phyloP scores from a whole-genome alignment of 208 protist species.

The Crithidia fasciculata region DNA sequence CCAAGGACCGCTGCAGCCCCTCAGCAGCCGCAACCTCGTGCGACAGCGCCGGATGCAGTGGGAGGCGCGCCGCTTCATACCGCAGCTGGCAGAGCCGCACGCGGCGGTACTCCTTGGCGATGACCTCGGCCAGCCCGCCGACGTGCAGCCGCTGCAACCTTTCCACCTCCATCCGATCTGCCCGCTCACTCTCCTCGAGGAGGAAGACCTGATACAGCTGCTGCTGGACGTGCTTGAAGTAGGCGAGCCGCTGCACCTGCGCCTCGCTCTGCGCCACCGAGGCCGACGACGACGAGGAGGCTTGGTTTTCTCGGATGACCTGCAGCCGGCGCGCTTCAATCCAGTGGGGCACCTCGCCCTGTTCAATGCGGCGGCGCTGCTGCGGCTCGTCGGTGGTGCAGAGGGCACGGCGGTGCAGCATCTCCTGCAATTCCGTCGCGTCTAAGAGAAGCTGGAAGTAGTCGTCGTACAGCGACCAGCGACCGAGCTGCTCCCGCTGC shows the following conservation, averaged over 20 bases:
- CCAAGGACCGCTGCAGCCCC: constrained; percentile 24
- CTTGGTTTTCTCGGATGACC: constrained; percentile 27
- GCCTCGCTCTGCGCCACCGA: constrained; percentile 17
- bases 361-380: constrained; percentile 13
- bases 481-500: constrained; percentile 13
- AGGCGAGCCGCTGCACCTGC: constrained; percentile 17
- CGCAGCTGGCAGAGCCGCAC: constrained; percentile 26
- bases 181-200: constrained; percentile 25
- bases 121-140: constrained; percentile 19
- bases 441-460: constrained; percentile 21
- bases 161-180: constrained; percentile 30
- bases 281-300: background rate
- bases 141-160: constrained; percentile 34
- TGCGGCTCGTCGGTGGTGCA: constrained; percentile 18
- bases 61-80: constrained; percentile 22
- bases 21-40: constrained; percentile 31
- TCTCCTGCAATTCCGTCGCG: constrained; percentile 23
- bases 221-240: constrained; percentile 28
- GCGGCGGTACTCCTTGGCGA: constrained; percentile 33
- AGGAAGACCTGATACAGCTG: constrained; percentile 34
- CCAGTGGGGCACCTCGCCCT: constrained; percentile 27
- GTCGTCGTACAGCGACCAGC: constrained; percentile 17
- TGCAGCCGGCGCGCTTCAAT: constrained; percentile 32
- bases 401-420: constrained; percentile 27
- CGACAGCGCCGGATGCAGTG: constrained; percentile 18